Conservation (phyloP, 2,329 filamentous ascomycete species). For the Alternaria arborescens region DNA sequence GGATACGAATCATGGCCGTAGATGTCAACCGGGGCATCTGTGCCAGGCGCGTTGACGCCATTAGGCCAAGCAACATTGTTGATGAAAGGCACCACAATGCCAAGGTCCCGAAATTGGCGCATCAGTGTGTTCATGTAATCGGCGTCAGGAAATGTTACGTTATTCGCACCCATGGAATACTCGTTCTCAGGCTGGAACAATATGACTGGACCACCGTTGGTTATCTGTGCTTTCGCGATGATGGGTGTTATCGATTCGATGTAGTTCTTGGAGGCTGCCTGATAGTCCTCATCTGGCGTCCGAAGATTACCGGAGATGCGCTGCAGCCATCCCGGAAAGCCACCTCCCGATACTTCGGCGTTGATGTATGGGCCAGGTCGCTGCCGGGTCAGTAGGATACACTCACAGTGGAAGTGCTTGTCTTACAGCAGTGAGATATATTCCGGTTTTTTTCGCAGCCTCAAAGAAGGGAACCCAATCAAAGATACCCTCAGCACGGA, state of each 20-base stretch:
- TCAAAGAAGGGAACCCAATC: constrained; percentile 76
- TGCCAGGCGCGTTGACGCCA: constrained; percentile 70
- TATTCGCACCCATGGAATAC: constrained; percentile 64
- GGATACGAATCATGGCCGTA: constrained; percentile 72
- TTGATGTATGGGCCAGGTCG: constrained; percentile 76
- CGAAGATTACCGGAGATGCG: constrained; percentile 69
- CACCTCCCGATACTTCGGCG: constrained; percentile 76
- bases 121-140: constrained; percentile 74
- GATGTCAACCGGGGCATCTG: constrained; percentile 65
- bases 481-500: constrained; percentile 75
- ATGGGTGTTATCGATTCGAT: constrained; percentile 65
- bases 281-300: constrained; percentile 67
- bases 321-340: constrained; percentile 80
- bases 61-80: constrained; percentile 70
- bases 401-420: neutral
- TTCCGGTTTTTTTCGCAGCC: constrained; percentile 73
- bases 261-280: constrained; percentile 68
- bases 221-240: constrained; percentile 80
- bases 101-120: constrained; percentile 70
- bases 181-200: constrained; percentile 83
- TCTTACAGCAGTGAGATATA: constrained; percentile 72
- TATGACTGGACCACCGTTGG: constrained; percentile 79
- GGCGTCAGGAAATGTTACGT: constrained; percentile 66
- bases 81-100: constrained; percentile 76
- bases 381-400: constrained; percentile 15